Percentiles rank a stretch among this genome's conserved stretches.
Evolutionary conservation across 345 rosid species (phyloP).

Genomic region (Syzygium jambos): DNA sequence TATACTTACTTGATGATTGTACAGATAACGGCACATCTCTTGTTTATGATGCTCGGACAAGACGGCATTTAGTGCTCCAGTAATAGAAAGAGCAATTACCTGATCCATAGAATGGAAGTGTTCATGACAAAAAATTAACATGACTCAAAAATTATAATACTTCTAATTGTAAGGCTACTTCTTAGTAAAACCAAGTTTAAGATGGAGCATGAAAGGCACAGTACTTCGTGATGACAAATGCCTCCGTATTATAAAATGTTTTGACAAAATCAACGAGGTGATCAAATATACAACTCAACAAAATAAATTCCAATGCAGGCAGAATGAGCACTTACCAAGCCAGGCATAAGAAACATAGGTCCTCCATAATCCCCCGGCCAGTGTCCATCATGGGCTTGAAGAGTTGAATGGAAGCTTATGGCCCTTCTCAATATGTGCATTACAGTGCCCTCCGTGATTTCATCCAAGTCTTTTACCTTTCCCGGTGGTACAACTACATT

Average conservation of each 20-base stretch:
- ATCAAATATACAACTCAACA: background rate
- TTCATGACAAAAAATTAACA: background rate
- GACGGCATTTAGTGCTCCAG: slow-evolving; percentile 80
- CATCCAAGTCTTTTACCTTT: slow-evolving; percentile 45
- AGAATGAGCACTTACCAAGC: slow-evolving; percentile 45
- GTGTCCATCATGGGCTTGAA: slow-evolving; percentile 89
- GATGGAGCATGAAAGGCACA: background rate
- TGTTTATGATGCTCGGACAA: slow-evolving; percentile 61
- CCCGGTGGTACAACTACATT: slow-evolving; percentile 35
- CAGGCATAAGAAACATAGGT: slow-evolving; percentile 96
- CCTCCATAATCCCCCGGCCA: slow-evolving; percentile 99
- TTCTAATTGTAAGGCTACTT: background rate
- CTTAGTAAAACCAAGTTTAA: background rate
- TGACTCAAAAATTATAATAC: background rate
- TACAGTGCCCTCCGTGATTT: slow-evolving; percentile 54
- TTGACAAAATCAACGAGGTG: background rate
- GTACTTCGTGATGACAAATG: background rate
- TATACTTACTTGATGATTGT: slow-evolving; percentile 71
- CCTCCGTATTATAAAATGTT: background rate
- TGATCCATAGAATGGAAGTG: slow-evolving; percentile 12
- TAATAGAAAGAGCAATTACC: slow-evolving; percentile 72
- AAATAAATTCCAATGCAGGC: background rate
- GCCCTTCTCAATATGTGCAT: slow-evolving; percentile 55
- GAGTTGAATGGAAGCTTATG: slow-evolving; percentile 54
- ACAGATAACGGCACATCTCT: slow-evolving; percentile 86